A percentile compares a stretch with the other conserved stretches of the same genome.
These are phyloP conservation scores for Melanogaster broomeanus DNA, from an alignment of 768 basidiomycete species.

Conservation along the genomic window DNA sequence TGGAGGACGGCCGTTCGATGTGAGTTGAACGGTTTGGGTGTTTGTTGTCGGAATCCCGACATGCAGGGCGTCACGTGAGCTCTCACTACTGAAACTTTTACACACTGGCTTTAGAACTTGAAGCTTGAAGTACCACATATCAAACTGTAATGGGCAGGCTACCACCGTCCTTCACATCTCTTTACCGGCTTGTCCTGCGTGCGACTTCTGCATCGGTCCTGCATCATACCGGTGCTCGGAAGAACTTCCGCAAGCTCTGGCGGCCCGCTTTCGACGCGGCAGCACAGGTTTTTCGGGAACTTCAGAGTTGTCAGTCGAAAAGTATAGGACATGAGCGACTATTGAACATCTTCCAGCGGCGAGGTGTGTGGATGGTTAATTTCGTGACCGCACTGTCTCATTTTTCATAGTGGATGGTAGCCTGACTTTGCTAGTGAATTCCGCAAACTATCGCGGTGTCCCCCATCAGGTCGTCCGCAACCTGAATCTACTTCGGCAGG, in stretches of 20 bases:
- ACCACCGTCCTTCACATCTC: slow-evolving; percentile 47
- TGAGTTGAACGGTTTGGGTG: too few species aligned
- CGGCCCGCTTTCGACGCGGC: slow-evolving; percentile 58
- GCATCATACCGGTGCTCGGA: slow-evolving; percentile 46
- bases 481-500: slow-evolving; percentile 35
- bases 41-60: too few species aligned
- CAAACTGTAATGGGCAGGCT: slow-evolving; percentile 15
- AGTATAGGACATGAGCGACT: slow-evolving; percentile 39
- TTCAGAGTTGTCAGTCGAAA: slow-evolving; percentile 36
- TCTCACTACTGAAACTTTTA: too few species aligned
- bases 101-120: slow-evolving; percentile 12
- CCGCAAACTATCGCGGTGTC: slow-evolving; percentile 63
- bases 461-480: slow-evolving; percentile 62
- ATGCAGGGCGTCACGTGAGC: too few species aligned
- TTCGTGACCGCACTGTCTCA: slow-evolving; percentile 6
- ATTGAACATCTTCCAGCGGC: slow-evolving; percentile 55
- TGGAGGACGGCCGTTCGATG: too few species aligned
- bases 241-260: slow-evolving; percentile 49
- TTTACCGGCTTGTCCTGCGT: slow-evolving; percentile 63
- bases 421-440: slow-evolving; percentile 58
- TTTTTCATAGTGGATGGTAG: slow-evolving; percentile 65
- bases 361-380: slow-evolving; percentile 41
- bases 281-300: slow-evolving; percentile 41
- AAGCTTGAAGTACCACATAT: neutral
- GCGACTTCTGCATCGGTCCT: slow-evolving; percentile 59